Percentiles rank a stretch among this genome's conserved stretches.
Evolutionary conservation across 2,329 filamentous ascomycete species (phyloP).

Genomic region (Colletotrichum higginsianum): DNA sequence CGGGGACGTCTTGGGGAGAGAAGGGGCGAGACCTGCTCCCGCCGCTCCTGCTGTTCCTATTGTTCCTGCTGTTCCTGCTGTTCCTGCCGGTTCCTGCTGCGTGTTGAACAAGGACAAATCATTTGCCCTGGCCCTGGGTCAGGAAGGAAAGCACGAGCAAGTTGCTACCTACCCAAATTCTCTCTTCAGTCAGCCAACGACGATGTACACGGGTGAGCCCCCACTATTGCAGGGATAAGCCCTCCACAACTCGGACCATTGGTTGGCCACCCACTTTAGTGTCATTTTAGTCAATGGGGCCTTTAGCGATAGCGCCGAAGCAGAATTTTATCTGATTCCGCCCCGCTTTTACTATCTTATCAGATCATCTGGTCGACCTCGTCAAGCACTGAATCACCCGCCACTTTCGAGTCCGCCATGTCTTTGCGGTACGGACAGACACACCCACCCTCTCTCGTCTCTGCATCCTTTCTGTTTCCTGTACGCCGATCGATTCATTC

Average conservation of each 20-base stretch:
- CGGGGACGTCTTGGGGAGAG: too few relatives aligned
- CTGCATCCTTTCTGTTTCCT: too few relatives aligned
- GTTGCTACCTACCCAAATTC: background rate
- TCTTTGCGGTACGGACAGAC: too few relatives aligned
- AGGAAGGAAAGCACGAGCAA: background rate
- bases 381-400: background rate
- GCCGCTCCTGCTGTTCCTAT: too few relatives aligned
- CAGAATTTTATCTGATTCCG: conserved; percentile 38
- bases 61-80: too few relatives aligned
- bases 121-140: too few relatives aligned
- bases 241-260: background rate
- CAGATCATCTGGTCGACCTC: conserved; percentile 36
- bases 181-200: too few relatives aligned
- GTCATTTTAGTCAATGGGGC: conserved; percentile 25
- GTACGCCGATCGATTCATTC: background rate
- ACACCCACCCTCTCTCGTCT: too few relatives aligned
- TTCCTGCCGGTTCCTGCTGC: too few relatives aligned
- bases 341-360: conserved; percentile 41
- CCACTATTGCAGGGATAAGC: conserved; percentile 7
- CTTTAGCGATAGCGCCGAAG: conserved; percentile 11
- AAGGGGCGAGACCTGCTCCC: too few relatives aligned
- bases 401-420: background rate
- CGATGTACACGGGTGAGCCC: background rate
- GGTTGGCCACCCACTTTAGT: conserved; percentile 11
- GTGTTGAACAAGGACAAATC: too few relatives aligned